Evolutionary conservation across 306 rosid genomes (phyloP), one percentile per base, ranked within the genome.

Genomic region (Cajanus cajan): DNA sequence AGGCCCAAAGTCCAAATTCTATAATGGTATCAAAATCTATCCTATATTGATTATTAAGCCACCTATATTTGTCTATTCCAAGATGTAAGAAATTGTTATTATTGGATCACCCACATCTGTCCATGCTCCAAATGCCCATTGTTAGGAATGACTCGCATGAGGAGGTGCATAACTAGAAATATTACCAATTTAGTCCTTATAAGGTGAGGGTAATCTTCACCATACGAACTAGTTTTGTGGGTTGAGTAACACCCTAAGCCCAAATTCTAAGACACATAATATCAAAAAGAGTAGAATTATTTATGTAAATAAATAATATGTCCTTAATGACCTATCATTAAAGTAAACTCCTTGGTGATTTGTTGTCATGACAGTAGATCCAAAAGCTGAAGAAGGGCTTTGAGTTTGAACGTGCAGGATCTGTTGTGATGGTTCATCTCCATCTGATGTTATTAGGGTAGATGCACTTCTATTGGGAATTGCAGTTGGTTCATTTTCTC

Each of bases 401-500:
- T 66, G 88, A 41, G 74, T 76, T 63, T 78, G 94, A 78, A 76
- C 44, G 25, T 63, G 86, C 47, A 80, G 61, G 71, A 48, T 85
- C 37, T 74, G 91, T 36, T 16, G 93, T 16, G 86, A 71, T 80
- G 82, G 73, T 79, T 77, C 91, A 69, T 83, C 81, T 63, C 84
- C 85, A 34, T 61, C 79, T 59, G 87, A 84, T 52, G 80, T 69
- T 66, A 83, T 81, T 33, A 86, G 91, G 79, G 83, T 80, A 43
- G 94, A 88, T 4, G 88, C 86, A 86, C 75, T 71, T 65, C 87
- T 86, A 43, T 62, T 82, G 45, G 88, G 71, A 68, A 78, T 85
- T 57, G 74, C 68, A 63, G 75, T 82, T 31, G 89, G 86, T 76
- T 88, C 94, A 25, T 80, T 68, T 34, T 81, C 85, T 82, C 77